Evolutionary conservation across 225 moss, liverwort and hornwort genomes (phyloP), one percentile per base, ranked within the genome.

Genomic region (Marchantia polymorpha): DNA sequence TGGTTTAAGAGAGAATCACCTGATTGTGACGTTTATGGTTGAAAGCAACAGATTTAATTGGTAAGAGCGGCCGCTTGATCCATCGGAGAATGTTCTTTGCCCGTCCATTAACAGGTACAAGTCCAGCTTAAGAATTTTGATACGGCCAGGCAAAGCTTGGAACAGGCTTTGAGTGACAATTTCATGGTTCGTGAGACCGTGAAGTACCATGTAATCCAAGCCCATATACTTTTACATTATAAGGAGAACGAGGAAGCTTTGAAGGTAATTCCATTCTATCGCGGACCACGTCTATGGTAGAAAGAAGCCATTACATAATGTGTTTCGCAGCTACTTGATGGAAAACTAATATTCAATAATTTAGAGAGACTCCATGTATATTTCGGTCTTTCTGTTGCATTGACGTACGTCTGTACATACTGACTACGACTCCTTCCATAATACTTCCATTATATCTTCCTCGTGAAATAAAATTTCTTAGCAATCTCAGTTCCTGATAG

Each of bases 131-230:
- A 73, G 55, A 93, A 91, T 39, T 86, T 73, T 79, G 90, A 92
- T 52, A 30, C 89, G 68, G 93, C 94, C 67, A 93, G 84, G 81
- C 89, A 92, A 83, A 93, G 89, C 82, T 82, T 94, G 55, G 94
- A 94, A 69, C 90, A 92, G 85, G 92, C 94, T 78, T 83, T 94
- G 27, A 91, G 87, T 88, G 82, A 87, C 6, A 82, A 91, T 81
- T 94, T 93, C 77, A 69, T 83, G 30, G 84, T 93, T 63, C 88
- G 90, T 63, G 89, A 90, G 80, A 85, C 90, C 22, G 72, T 91
- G 50, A 84, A 82, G 20, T 94, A 92, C 79, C 91, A 86, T 76
- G 84, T 93, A 31, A 77, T 89, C 19, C 86, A 86, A 69, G 91
- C 93, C 64, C 91, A 89, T 69, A 89, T 94, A 72, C 85, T 88